These are phyloP conservation scores for Perkinsus chesapeaki DNA, from an alignment of 169 alveolate species.

Conservation along the genomic window DNA sequence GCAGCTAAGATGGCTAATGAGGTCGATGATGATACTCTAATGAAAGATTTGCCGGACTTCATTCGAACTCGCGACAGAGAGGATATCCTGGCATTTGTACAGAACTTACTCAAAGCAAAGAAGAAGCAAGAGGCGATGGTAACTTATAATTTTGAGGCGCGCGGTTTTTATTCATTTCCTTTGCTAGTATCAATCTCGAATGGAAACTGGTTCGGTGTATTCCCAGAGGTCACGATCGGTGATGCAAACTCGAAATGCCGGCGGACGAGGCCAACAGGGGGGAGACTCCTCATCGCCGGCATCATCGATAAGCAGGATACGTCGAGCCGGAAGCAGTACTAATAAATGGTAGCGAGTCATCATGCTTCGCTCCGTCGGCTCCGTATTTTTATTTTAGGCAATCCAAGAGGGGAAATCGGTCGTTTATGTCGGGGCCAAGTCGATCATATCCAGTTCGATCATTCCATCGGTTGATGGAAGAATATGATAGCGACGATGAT, in stretches of 20 bases:
- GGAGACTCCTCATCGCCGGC: neutral
- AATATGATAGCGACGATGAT: neutral
- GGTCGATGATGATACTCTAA: neutral
- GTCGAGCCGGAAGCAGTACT: neutral
- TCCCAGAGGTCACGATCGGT: neutral
- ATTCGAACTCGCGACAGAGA: neutral
- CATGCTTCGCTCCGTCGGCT: neutral
- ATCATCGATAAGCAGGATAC: neutral
- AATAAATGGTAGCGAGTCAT: neutral
- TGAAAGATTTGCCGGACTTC: neutral
- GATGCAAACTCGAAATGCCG: neutral
- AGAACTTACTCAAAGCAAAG: neutral
- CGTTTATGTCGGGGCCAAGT: too few species aligned
- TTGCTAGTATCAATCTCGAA: neutral
- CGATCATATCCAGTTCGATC: neutral
- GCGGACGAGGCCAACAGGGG: neutral
- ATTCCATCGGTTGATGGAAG: neutral
- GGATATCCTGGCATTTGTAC: neutral
- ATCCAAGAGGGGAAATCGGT: too few species aligned
- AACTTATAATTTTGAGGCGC: neutral
- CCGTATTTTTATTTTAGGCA: too few species aligned
- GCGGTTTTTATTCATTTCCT: neutral
- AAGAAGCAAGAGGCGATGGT: neutral
- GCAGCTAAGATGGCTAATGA: neutral
- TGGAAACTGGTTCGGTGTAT: neutral